Percentiles rank a stretch among this genome's conserved stretches.
Evolutionary conservation across 345 rosid species (phyloP).

Genomic region (Euphorbia tirucalli): DNA sequence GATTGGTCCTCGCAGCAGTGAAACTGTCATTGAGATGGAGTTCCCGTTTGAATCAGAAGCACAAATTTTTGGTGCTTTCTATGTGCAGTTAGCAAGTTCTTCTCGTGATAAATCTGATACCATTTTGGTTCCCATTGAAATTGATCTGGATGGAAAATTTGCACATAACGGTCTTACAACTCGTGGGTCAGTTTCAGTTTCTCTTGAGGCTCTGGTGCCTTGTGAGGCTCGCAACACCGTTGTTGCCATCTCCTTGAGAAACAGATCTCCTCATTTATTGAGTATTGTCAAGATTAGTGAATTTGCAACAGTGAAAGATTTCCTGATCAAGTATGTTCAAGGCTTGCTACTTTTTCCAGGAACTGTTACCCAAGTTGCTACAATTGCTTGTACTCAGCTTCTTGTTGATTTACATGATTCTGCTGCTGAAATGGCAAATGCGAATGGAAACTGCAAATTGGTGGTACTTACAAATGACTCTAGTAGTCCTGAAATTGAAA

Average conservation of each 20-base stretch:
- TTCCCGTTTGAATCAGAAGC: slow-evolving; percentile 47
- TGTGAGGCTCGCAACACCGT: slow-evolving; percentile 30
- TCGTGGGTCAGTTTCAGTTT: slow-evolving; percentile 33
- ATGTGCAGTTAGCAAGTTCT: slow-evolving; percentile 49
- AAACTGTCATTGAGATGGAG: slow-evolving; percentile 48
- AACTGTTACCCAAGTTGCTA: slow-evolving; percentile 50
- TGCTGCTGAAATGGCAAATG: slow-evolving; percentile 25
- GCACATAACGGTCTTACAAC: slow-evolving; percentile 21
- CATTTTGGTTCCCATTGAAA: slow-evolving; percentile 56
- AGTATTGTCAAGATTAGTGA: slow-evolving; percentile 39
- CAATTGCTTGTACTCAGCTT: slow-evolving; percentile 36
- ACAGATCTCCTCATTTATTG: slow-evolving; percentile 39
- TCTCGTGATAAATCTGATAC: slow-evolving; percentile 42
- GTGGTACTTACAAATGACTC: slow-evolving; percentile 58
- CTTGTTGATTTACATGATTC: slow-evolving; percentile 30
- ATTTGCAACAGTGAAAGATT: slow-evolving; percentile 37
- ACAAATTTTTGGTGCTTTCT: slow-evolving; percentile 46
- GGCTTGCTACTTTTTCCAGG: slow-evolving; percentile 66
- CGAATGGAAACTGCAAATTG: slow-evolving; percentile 41
- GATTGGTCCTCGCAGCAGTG: slow-evolving; percentile 38
- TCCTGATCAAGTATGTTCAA: slow-evolving; percentile 49
- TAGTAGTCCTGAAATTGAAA: slow-evolving; percentile 44
- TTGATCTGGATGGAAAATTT: slow-evolving; percentile 34
- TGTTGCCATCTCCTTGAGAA: slow-evolving; percentile 51
- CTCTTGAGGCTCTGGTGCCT: slow-evolving; percentile 40